These are phyloP conservation scores for Pseudopediastrum boryanum DNA, from an alignment of 139 green algal species.

Conservation along the genomic window DNA sequence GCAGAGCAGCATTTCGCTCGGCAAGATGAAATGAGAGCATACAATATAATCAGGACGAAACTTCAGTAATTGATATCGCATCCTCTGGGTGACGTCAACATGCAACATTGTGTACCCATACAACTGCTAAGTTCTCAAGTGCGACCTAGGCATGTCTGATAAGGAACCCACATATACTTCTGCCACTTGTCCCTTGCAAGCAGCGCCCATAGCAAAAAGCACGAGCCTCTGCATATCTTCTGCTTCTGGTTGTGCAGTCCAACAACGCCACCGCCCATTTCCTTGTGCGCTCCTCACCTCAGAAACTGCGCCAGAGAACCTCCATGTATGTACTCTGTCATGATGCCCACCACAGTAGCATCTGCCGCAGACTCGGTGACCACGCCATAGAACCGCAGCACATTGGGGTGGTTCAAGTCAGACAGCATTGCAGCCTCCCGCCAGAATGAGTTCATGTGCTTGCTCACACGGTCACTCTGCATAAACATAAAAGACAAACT, in stretches of 20 bases:
- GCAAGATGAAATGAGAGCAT: no score
- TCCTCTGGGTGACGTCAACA: no score
- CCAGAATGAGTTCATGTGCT: slow-evolving; percentile 82
- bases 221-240: no score
- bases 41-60: no score
- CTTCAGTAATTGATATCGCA: no score
- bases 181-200: neutral
- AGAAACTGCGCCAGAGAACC: slow-evolving; percentile 69
- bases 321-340: slow-evolving; percentile 88
- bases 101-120: no score
- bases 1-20: no score
- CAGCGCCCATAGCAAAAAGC: no score
- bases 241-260: no score
- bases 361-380: slow-evolving; percentile 58
- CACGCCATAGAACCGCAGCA: slow-evolving; percentile 92
- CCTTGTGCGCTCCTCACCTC: slow-evolving; percentile 40
- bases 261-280: no score
- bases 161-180: neutral
- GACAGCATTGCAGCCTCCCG: slow-evolving; percentile 81
- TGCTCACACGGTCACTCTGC: slow-evolving; percentile 61
- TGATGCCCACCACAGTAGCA: slow-evolving; percentile 71
- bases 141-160: neutral
- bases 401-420: slow-evolving; percentile 90
- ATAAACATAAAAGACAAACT: neutral
- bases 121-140: neutral